Base-by-base conservation (phyloP, 768 basidiomycete species). In the Hericium coralloides region DNA sequence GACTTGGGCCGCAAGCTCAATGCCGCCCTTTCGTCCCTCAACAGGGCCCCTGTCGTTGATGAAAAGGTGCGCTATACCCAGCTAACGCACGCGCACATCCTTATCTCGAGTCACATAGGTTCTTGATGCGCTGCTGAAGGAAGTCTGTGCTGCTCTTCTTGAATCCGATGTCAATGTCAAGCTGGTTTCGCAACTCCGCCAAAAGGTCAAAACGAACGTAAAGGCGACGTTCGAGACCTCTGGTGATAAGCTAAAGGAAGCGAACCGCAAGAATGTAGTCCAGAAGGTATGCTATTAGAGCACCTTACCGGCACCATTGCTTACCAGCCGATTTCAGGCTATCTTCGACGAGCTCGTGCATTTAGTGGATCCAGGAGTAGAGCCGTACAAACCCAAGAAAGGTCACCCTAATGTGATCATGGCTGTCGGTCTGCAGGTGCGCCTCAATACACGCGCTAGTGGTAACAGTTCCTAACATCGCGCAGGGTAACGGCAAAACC, bases 81-180 rank as follows among this genome's bases (percentile, higher is more conserved):
- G 38, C 12, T 38, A 25, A 4, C 38, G 6, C 59, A 53, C 54
- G 4, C 36, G 39, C 48, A 25, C 51, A 41, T 58, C 55, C 55
- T 59, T 55, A 22, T 54, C 55, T 55, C 59, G 58, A 50, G 55
- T 50, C 49, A 56, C 56, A 14, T 69, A 98, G 95, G 91, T 92
- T 50, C 84, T 99, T 66, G 97, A 99, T 75, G 82, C 85, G 3
- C 83, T 91, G 15, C 82, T 99, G 60, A 98, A 98, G 73, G 93
- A 97, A 73, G 90, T 99, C 60, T 93, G 91, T 49, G 81, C 92
- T 23, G 95, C 95, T 10, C 75, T 98, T 36, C 81, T 99, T 47
- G 95, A 98, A 71, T 87, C 94, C 18, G 97, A 99, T 73, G 95
- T 99, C 62, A 99, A 99, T 68, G 95, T 99, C 65, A 97, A 95